Evolutionary conservation across 1,284 basidiomycete genomes (phyloP).

Genomic region (Ceratobasidium sp.): DNA sequence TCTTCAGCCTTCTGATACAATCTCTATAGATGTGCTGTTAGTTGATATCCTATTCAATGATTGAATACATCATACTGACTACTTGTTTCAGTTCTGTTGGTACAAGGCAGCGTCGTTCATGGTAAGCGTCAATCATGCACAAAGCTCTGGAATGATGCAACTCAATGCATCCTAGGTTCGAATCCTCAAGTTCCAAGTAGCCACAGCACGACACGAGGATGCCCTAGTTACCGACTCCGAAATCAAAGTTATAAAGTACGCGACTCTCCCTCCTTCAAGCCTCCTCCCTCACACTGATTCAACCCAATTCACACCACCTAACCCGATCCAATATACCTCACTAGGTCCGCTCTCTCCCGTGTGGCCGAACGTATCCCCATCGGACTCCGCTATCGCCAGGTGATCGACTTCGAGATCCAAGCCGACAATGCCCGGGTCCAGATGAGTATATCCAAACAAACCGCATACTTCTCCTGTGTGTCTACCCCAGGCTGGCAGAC

Average conservation of each 20-base stretch:
- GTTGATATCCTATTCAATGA: not conserved
- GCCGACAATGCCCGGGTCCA: not conserved
- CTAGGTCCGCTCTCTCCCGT: slow-evolving; percentile 17
- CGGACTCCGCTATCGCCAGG: slow-evolving; percentile 5
- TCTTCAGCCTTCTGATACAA: not conserved
- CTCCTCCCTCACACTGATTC: not conserved
- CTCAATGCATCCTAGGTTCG: not conserved
- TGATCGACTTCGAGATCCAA: slow-evolving; percentile 27
- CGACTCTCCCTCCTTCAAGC: not conserved
- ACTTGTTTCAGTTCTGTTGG: slow-evolving; percentile 19
- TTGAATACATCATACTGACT: no score
- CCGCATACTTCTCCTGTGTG: no score
- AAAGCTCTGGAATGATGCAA: no score
- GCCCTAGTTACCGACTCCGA: slow-evolving; percentile 15
- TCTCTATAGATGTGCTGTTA: slow-evolving; percentile 1
- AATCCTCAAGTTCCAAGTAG: slow-evolving; percentile 3
- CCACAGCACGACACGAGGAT: slow-evolving; percentile 11
- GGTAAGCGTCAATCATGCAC: no score
- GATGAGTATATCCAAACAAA: no score
- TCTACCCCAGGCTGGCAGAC: no score
- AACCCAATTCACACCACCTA: not conserved
- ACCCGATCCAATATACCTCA: not conserved
- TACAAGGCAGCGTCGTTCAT: slow-evolving; percentile 6
- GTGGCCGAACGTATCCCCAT: slow-evolving; percentile 24
- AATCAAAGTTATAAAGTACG: slow-evolving; percentile 19